Base-by-base conservation (phyloP, 495 filamentous ascomycete species). In the Talaromyces stipitatus region DNA sequence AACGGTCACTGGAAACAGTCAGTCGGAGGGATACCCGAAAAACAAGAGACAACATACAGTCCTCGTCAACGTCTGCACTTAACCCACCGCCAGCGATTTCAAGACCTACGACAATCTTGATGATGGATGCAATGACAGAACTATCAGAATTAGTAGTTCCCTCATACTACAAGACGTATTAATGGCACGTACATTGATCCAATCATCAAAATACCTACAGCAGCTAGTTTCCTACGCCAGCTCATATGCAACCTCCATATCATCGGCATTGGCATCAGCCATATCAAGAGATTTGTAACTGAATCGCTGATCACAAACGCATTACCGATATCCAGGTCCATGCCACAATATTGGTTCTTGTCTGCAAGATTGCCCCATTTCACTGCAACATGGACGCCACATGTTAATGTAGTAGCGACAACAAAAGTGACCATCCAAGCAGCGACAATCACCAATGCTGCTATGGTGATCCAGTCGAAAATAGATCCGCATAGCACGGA, bases 381-480 rank as follows among this genome's bases (percentile, higher is more conserved):
- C 3, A 57, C 57, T 18, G 36, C 28, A 27, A 64, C 46, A 6
- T 67, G 38, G 0, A 14, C 51, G 24, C 63, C 61, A 56, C 64
- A 63, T 9, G 52, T 20, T 46, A 67, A 64, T 2, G 56, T 53
- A 51, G 23, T 28, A 30, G 45, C 55, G 28, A 67, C 32, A 54
- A 63, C 52, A 48, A 67, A 63, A n/a, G 50, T 55, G 29, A 67
- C 9, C 12, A 58, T 61, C 63, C 64, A 67, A 18, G 59, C 24
- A 12, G 52, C 26, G 18, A 58, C 47, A 24, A 67, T n/a, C 2
- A 58, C 33, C 18, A 61, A 55, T 32, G 59, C 56, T 8, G 54
- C 32, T 9, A 54, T 65, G n/a, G 60, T 61, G 11, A 57, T 30
- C 11, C 59, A 27, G 29, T 64, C 60, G n/a, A 64, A 60, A 4